phyloP scores from a whole-genome alignment of 495 filamentous ascomycete genomes.

The Neurospora intermedia region DNA sequence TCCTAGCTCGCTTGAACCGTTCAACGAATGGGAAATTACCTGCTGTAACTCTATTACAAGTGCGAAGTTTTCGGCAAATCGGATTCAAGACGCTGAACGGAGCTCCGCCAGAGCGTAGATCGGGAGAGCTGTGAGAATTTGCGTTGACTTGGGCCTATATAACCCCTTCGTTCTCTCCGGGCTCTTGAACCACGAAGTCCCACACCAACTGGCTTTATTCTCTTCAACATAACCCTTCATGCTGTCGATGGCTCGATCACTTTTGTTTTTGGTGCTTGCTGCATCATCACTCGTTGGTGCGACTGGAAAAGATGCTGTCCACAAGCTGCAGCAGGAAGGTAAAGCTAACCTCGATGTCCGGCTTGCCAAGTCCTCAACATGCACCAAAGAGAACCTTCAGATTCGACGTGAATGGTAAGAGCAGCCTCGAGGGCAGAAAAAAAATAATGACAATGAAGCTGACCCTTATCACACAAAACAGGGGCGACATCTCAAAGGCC shows the following conservation, averaged over 20 bases:
- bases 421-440: background rate
- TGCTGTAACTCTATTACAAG: background rate
- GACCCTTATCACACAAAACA: slow-evolving; percentile 12
- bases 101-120: background rate
- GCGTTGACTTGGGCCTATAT: background rate
- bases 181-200: background rate
- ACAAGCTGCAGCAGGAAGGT: slow-evolving; percentile 33
- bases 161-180: background rate
- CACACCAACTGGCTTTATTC: background rate
- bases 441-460: background rate
- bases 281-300: background rate
- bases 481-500: slow-evolving; percentile 36
- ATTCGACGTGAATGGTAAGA: slow-evolving; percentile 40
- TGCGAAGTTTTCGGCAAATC: background rate
- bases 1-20: background rate
- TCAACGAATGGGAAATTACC: background rate
- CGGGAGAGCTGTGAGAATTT: background rate
- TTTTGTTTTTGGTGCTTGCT: background rate
- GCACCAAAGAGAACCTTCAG: slow-evolving; percentile 36
- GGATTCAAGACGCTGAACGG: background rate
- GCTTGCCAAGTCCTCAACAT: slow-evolving; percentile 35
- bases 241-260: background rate
- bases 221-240: background rate
- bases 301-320: slow-evolving; percentile 23
- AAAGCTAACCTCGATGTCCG: slow-evolving; percentile 25